A percentile compares a stretch with the other conserved stretches of the same genome.
These are phyloP conservation scores for Amaranthus cruentus DNA, from an alignment of 148 eudicot species.

Conservation along the genomic window DNA sequence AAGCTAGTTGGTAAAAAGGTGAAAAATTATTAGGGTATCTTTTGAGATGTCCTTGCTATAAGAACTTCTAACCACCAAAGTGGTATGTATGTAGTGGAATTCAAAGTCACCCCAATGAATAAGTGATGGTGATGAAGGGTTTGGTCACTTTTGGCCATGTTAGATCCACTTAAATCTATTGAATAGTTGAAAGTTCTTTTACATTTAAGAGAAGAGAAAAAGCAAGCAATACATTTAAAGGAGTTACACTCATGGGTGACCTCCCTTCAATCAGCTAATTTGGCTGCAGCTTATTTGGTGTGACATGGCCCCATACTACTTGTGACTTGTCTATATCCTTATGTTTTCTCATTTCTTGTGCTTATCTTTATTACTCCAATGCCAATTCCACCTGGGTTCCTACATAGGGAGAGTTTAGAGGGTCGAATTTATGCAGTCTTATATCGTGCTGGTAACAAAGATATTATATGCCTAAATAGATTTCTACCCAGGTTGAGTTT, in stretches of 20 bases:
- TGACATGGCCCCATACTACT: conserved; percentile 36
- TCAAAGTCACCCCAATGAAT: conserved; percentile 37
- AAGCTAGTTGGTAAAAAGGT: conserved; percentile 13
- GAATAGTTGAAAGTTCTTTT: conserved; percentile 18
- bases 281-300: conserved; percentile 33
- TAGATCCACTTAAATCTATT: conserved; percentile 29
- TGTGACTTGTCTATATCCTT: conserved; percentile 32
- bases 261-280: conserved; percentile 35
- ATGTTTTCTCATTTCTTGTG: conserved; percentile 5
- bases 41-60: background rate
- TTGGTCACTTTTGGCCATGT: conserved; percentile 45
- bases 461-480: too few relatives aligned
- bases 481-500: too few relatives aligned
- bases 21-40: background rate
- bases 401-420: too few relatives aligned
- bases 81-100: conserved; percentile 39
- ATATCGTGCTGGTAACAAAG: too few relatives aligned
- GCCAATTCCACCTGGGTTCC: conserved; percentile 13
- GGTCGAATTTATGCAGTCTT: too few relatives aligned
- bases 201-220: conserved; percentile 9
- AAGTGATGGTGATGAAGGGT: conserved; percentile 36
- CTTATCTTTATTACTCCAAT: conserved; percentile 12
- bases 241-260: conserved; percentile 10
- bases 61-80: conserved; percentile 21
- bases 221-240: conserved; percentile 32